Percentiles rank a stretch among this genome's conserved stretches.
phyloP scores from a whole-genome alignment of 768 basidiomycete species.

The Lentinus tigrinus region DNA sequence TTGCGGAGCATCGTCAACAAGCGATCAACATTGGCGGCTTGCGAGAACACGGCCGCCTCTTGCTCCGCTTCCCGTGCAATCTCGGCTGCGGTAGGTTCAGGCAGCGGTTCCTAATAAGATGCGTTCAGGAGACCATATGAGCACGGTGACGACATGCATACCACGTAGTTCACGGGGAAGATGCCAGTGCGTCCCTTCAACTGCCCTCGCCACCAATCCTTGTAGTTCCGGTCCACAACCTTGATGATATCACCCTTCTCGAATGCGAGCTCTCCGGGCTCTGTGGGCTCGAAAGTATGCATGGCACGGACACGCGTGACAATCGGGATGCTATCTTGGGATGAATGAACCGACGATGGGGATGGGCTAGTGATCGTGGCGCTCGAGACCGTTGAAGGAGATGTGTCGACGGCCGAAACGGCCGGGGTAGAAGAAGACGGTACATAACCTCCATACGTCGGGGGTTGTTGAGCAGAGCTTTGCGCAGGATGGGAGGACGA shows the following conservation, averaged over 20 bases:
- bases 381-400: conserved; percentile 19
- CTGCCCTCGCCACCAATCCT: conserved; percentile 97
- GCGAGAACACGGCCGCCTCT: conserved; percentile 85
- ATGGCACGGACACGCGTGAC: conserved; percentile 86
- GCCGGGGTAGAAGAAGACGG: conserved; percentile 47
- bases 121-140: background rate
- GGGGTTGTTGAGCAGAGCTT: conserved; percentile 30
- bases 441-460: conserved; percentile 52
- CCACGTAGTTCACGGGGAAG: conserved; percentile 96
- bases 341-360: conserved; percentile 28
- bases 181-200: conserved; percentile 88
- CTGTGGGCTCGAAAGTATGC: conserved; percentile 85
- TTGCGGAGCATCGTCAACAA: conserved; percentile 71
- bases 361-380: conserved; percentile 22
- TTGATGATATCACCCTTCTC: conserved; percentile 93
- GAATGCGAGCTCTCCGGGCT: conserved; percentile 88
- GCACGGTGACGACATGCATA: conserved; percentile 36
- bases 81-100: conserved; percentile 78
- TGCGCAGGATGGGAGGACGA: conserved; percentile 13
- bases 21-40: conserved; percentile 82
- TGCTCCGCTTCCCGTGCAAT: conserved; percentile 80
- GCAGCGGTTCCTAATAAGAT: conserved; percentile 66
- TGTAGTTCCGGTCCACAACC: conserved; percentile 90
- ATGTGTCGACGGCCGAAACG: conserved; percentile 34
- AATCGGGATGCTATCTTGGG: conserved; percentile 32